Percentiles rank a stretch among this genome's conserved stretches.
Conservation (phyloP, 1,139 yeast genomes). For the Nematodospora anomalae region DNA sequence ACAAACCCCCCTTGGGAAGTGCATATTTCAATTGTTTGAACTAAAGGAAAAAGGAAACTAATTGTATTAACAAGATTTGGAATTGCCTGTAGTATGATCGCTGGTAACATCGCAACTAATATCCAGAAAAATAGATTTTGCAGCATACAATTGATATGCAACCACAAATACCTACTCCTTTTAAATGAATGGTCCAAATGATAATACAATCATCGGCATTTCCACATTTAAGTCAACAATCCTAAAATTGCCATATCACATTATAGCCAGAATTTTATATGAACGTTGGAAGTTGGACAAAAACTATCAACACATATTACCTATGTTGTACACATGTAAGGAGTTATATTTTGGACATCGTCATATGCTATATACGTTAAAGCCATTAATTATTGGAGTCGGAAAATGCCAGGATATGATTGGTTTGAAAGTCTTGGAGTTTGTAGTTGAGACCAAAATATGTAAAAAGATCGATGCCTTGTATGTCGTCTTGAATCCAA, state of each 20-base stretch:
- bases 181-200: background rate
- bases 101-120: too few species aligned
- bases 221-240: constrained; percentile 2
- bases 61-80: too few species aligned
- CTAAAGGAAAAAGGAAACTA: too few species aligned
- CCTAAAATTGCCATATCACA: constrained; percentile 17
- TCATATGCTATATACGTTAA: constrained; percentile 16
- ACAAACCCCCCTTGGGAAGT: too few species aligned
- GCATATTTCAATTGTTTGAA: too few species aligned
- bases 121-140: too few species aligned
- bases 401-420: background rate
- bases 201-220: background rate
- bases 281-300: constrained; percentile 10
- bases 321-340: constrained; percentile 18
- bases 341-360: constrained; percentile 13
- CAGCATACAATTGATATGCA: background rate
- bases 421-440: background rate
- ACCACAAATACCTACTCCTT: background rate
- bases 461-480: background rate
- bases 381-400: constrained; percentile 13
- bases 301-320: constrained; percentile 6
- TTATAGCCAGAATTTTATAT: constrained; percentile 18
- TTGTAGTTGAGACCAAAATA: background rate
- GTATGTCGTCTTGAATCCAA: background rate
- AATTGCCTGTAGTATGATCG: too few species aligned